Evolutionary conservation across 192 early-diverging fungal species (phyloP).

Genomic region (Coemansia sp.): DNA sequence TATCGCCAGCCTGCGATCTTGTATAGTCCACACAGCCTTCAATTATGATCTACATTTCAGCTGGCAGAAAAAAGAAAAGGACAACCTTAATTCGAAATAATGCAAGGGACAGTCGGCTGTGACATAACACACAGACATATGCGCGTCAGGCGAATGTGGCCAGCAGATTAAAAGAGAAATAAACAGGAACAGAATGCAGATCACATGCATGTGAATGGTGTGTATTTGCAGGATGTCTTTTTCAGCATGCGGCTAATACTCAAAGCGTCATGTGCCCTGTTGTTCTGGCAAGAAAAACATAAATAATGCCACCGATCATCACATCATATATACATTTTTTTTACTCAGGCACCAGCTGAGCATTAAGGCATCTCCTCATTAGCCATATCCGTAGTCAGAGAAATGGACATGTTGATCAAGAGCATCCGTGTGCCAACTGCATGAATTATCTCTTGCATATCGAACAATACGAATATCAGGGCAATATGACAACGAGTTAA

Average conservation of each 20-base stretch:
- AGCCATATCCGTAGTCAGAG: background rate
- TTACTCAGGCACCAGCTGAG: background rate
- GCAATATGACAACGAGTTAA: background rate
- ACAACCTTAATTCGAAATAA: background rate
- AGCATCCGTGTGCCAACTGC: slow-evolving; percentile 1
- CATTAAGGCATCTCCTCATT: background rate
- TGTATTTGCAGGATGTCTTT: background rate
- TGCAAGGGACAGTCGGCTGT: background rate
- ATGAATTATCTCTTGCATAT: slow-evolving; percentile 23
- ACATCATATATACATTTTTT: too few relatives aligned
- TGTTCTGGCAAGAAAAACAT: background rate
- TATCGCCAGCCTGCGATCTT: slow-evolving; percentile 72
- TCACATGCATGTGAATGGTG: slow-evolving; percentile 9
- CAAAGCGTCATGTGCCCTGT: background rate
- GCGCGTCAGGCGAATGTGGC: background rate
- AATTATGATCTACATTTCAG: slow-evolving; percentile 56
- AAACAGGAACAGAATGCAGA: background rate
- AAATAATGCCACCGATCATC: slow-evolving; percentile 6
- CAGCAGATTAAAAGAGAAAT: background rate
- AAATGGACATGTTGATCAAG: slow-evolving; percentile 5
- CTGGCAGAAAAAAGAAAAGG: background rate
- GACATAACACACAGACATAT: background rate
- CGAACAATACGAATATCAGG: background rate
- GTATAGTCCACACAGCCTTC: slow-evolving; percentile 89
- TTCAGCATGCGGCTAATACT: background rate